phyloP scores from a whole-genome alignment of 306 rosid species.

The Ormosia emarginata region DNA sequence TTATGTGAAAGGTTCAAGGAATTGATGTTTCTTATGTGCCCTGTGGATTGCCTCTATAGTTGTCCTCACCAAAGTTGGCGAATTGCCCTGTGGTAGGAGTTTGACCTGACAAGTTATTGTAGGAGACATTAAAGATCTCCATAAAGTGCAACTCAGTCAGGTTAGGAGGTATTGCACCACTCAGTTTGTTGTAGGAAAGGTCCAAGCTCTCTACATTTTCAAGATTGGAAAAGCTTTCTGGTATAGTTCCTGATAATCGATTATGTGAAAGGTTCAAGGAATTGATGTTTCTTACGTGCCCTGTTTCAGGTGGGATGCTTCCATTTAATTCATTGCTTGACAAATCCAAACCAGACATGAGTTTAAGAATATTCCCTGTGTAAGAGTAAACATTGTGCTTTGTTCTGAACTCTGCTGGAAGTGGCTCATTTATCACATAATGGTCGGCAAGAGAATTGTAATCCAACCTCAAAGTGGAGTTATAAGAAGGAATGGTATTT shows the following conservation, averaged over 20 bases:
- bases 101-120: background rate
- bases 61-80: background rate
- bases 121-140: background rate
- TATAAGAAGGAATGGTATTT: background rate
- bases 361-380: background rate
- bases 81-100: background rate
- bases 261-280: slow-evolving; percentile 10
- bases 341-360: background rate
- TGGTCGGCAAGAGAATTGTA: background rate
- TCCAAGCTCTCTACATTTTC: background rate
- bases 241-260: background rate
- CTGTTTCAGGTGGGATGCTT: background rate
- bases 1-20: slow-evolving; percentile 3
- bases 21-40: background rate
- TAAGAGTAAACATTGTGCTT: background rate
- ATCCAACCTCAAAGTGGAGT: background rate
- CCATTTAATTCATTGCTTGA: background rate
- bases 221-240: background rate
- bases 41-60: background rate
- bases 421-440: background rate
- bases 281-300: background rate
- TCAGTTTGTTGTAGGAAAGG: background rate
- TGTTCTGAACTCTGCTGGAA: background rate
- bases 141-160: background rate
- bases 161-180: background rate